phyloP scores from a whole-genome alignment of 805 yeast species.

The Kazachstania bromeliacearum region DNA sequence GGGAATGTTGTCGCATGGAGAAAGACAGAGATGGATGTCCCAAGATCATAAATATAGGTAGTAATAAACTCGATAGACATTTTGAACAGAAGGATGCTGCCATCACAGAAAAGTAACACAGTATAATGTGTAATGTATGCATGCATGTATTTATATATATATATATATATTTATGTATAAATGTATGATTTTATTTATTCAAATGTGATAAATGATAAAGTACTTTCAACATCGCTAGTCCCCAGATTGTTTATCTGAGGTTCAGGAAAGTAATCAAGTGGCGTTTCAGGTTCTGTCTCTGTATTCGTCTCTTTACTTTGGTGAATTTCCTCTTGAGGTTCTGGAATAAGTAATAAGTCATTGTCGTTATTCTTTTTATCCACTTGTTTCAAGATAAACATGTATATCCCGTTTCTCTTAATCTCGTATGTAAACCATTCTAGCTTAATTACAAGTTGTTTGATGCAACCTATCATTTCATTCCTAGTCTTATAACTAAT shows the following conservation, averaged over 20 bases:
- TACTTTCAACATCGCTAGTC: conserved; percentile 3
- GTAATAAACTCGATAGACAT: conserved; percentile 57
- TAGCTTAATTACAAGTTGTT: conserved; percentile 40
- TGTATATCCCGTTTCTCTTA: conserved; percentile 35
- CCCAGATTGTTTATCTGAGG: too few species aligned
- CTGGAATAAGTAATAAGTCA: too few species aligned
- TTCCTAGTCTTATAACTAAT: conserved; percentile 45
- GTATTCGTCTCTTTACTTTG: too few species aligned
- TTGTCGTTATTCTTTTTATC: too few species aligned
- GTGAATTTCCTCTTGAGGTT: too few species aligned
- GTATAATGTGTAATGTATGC: neutral
- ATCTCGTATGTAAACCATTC: conserved; percentile 52
- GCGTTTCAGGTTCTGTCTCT: too few species aligned
- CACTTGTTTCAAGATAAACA: conserved; percentile 21
- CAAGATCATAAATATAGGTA: conserved; percentile 67
- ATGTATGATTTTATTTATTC: neutral
- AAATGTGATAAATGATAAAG: conserved; percentile 3
- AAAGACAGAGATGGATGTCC: conserved; percentile 92
- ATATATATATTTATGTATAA: neutral
- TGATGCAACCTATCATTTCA: conserved; percentile 35
- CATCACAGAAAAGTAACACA: conserved; percentile 1
- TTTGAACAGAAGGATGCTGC: conserved; percentile 39
- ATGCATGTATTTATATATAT: conserved; percentile 1
- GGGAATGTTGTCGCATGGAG: conserved; percentile 72
- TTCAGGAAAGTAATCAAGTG: too few species aligned